A percentile compares a stretch with the other conserved stretches of the same genome.
Evolutionary conservation across 805 yeast species (phyloP).

Genomic region (Sugiyamaella smithiae): DNA sequence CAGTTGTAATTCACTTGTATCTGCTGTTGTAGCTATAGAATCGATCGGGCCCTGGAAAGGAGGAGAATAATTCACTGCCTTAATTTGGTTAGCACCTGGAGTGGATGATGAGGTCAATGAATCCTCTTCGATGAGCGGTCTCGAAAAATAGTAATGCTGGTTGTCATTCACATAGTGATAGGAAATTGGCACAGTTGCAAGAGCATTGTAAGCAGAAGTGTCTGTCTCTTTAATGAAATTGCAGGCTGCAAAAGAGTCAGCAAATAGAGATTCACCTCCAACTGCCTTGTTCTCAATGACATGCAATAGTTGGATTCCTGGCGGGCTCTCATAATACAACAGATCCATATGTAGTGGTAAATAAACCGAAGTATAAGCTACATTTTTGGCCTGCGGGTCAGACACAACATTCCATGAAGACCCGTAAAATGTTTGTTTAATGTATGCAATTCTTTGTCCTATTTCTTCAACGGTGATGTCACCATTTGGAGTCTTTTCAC

Average conservation of each 20-base stretch:
- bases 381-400: slow-evolving; percentile 54
- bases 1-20: slow-evolving; percentile 42
- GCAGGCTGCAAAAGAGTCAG: slow-evolving; percentile 69
- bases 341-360: slow-evolving; percentile 78
- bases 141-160: slow-evolving; percentile 56
- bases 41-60: slow-evolving; percentile 82
- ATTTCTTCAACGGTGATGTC: slow-evolving; percentile 39
- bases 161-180: slow-evolving; percentile 64
- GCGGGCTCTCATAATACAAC: slow-evolving; percentile 74
- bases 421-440: slow-evolving; percentile 71
- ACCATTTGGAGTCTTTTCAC: slow-evolving; percentile 25
- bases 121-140: slow-evolving; percentile 63
- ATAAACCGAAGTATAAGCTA: slow-evolving; percentile 63
- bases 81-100: slow-evolving; percentile 39
- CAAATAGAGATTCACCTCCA: slow-evolving; percentile 70
- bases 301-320: slow-evolving; percentile 72
- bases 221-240: slow-evolving; percentile 52
- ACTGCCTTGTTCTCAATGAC: slow-evolving; percentile 42
- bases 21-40: slow-evolving; percentile 34
- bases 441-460: slow-evolving; percentile 60
- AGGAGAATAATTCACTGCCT: slow-evolving; percentile 70
- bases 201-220: slow-evolving; percentile 60
- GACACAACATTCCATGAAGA: slow-evolving; percentile 63
- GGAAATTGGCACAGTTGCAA: slow-evolving; percentile 60
- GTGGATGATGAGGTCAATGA: slow-evolving; percentile 35